These are phyloP conservation scores for Boletellus ananiceps DNA, from an alignment of 768 basidiomycete genomes.

Conservation along the genomic window DNA sequence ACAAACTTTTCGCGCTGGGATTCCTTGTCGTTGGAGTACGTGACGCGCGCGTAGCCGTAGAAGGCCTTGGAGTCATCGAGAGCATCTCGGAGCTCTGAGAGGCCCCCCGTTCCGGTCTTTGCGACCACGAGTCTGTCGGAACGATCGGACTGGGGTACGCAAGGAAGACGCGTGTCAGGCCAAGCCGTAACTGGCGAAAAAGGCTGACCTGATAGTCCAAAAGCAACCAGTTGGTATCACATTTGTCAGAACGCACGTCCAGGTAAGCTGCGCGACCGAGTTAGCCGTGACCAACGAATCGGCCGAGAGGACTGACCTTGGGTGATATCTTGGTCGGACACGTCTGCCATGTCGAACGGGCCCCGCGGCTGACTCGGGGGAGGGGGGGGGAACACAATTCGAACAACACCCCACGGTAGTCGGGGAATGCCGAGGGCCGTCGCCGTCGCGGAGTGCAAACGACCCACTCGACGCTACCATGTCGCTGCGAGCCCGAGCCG, in stretches of 20 bases:
- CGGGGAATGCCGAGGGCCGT: conserved; percentile 21
- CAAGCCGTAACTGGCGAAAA: background rate
- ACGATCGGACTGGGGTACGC: conserved; percentile 50
- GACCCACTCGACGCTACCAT: background rate
- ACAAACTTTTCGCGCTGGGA: conserved; percentile 86
- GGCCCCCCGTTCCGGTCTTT: conserved; percentile 73
- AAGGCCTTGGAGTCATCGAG: conserved; percentile 74
- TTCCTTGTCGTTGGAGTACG: conserved; percentile 84
- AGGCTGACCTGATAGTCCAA: conserved; percentile 76
- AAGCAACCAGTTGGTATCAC: conserved; percentile 85
- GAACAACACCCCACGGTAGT: background rate
- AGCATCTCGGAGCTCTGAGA: conserved; percentile 67
- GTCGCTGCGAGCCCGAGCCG: conserved; percentile 14
- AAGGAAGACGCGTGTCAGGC: conserved; percentile 17
- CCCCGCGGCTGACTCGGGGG: no score
- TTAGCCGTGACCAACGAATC: conserved; percentile 11
- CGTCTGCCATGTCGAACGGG: conserved; percentile 61
- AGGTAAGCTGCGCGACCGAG: conserved; percentile 60
- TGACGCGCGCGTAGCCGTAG: conserved; percentile 79
- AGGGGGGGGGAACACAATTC: no score
- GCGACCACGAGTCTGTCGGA: conserved; percentile 80
- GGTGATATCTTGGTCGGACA: conserved; percentile 65
- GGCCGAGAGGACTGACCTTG: conserved; percentile 48
- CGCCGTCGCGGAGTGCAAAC: conserved; percentile 18
- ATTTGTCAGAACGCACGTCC: conserved; percentile 81